Percentiles rank a stretch among this genome's conserved stretches.
Conservation (phyloP, 306 rosid genomes). For the Vachellia collinsii region DNA sequence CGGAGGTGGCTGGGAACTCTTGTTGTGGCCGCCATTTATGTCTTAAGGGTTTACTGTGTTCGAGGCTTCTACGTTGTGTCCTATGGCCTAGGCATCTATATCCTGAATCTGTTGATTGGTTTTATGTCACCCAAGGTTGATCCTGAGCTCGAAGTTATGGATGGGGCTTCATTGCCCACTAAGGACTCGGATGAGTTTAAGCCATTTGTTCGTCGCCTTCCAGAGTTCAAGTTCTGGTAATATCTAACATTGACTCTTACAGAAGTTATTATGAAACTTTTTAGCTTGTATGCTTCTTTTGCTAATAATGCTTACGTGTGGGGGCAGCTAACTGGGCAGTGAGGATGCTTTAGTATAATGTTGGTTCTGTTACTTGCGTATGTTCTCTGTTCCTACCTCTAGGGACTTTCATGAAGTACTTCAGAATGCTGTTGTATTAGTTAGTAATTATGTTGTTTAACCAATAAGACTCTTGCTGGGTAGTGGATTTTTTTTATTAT, state of each 20-base stretch:
- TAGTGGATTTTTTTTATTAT: background rate
- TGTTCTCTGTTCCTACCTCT: background rate
- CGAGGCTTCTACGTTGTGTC: slow-evolving; percentile 70
- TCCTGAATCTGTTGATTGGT: slow-evolving; percentile 69
- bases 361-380: background rate
- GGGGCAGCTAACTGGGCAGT: background rate
- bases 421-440: background rate
- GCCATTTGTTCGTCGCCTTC: slow-evolving; percentile 78
- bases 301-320: background rate
- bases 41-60: slow-evolving; percentile 59
- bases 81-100: slow-evolving; percentile 66
- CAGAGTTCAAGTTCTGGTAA: slow-evolving; percentile 81
- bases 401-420: background rate
- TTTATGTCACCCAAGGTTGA: slow-evolving; percentile 71
- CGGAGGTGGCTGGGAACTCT: slow-evolving; percentile 75
- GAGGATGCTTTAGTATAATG: slow-evolving; percentile 1
- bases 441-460: background rate
- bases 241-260: slow-evolving; percentile 35
- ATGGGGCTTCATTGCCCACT: slow-evolving; percentile 70
- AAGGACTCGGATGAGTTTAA: slow-evolving; percentile 68
- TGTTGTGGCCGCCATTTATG: slow-evolving; percentile 46
- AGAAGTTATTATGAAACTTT: background rate
- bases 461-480: background rate
- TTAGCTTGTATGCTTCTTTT: background rate
- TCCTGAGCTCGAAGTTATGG: slow-evolving; percentile 67